phyloP scores from a whole-genome alignment of 352 stramenopile genomes.

The Phytophthora europaea region DNA sequence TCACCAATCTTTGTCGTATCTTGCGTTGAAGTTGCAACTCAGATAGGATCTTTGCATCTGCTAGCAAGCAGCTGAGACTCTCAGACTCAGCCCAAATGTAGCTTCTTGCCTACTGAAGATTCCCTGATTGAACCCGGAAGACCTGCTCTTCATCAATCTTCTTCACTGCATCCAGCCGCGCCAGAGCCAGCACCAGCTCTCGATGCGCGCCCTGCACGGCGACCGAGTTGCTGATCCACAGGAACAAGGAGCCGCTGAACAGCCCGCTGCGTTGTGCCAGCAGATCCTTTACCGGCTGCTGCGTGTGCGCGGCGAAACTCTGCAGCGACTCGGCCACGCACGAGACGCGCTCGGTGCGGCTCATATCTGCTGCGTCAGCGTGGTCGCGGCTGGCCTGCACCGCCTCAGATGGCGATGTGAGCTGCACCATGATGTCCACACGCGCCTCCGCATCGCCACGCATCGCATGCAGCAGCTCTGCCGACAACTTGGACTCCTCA shows the following conservation, averaged over 20 bases:
- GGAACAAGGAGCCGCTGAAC: constrained; percentile 49
- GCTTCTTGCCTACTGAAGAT: background rate
- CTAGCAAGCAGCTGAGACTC: background rate
- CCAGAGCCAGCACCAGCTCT: constrained; percentile 51
- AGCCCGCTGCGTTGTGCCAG: constrained; percentile 37
- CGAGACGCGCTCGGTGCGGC: constrained; percentile 48
- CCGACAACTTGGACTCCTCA: constrained; percentile 50
- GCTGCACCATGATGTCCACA: constrained; percentile 67
- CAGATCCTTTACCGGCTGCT: constrained; percentile 58
- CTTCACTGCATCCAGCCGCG: constrained; percentile 53
- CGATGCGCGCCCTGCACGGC: constrained; percentile 50
- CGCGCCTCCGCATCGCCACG: constrained; percentile 28
- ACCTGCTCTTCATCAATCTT: constrained; percentile 58
- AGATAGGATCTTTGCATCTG: background rate
- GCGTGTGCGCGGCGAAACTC: constrained; percentile 54
- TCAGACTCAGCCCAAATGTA: background rate
- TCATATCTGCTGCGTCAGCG: constrained; percentile 15
- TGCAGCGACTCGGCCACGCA: constrained; percentile 65
- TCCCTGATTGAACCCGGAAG: constrained; percentile 27
- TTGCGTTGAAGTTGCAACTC: background rate
- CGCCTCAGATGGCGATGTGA: constrained; percentile 48
- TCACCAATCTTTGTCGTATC: background rate
- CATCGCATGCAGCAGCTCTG: constrained; percentile 43
- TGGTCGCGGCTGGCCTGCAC: constrained; percentile 42
- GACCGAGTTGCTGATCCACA: constrained; percentile 82